phyloP scores from a whole-genome alignment of 306 rosid species.

The Prunus armeniaca region DNA sequence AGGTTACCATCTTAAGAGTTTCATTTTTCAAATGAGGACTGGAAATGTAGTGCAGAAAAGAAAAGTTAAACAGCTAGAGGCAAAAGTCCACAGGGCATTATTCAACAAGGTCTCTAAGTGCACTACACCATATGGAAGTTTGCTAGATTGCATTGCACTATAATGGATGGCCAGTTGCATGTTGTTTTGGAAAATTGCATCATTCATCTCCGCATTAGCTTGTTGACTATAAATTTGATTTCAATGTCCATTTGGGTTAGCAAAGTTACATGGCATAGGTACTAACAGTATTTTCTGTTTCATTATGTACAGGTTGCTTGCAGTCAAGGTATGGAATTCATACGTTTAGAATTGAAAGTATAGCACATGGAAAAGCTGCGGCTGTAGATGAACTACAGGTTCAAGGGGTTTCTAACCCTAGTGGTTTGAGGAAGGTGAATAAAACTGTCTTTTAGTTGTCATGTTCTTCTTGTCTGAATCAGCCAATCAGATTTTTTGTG shows the following conservation, averaged over 20 bases:
- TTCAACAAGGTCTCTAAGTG: not conserved
- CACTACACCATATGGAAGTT: not conserved
- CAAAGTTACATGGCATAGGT: not conserved
- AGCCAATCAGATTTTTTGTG: not conserved
- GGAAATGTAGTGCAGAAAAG: not conserved
- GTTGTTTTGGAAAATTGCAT: not conserved
- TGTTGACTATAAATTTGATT: not conserved
- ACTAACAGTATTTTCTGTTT: not conserved
- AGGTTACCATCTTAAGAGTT: not conserved
- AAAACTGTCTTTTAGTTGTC: conserved; percentile 8
- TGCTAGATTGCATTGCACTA: not conserved
- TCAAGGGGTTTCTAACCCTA: conserved; percentile 84
- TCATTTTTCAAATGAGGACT: not conserved
- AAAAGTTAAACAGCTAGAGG: not conserved
- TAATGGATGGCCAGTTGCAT: conserved; percentile 3
- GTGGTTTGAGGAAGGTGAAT: conserved; percentile 68
- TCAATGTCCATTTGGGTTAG: not conserved
- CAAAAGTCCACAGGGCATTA: not conserved
- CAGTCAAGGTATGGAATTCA: conserved; percentile 80
- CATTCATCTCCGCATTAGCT: not conserved
- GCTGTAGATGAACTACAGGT: conserved; percentile 81
- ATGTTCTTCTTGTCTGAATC: not conserved
- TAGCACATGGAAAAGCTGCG: conserved; percentile 78
- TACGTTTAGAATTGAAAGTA: conserved; percentile 84
- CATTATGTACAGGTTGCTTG: conserved; percentile 64